Evolutionary conservation across 192 early-diverging fungal species (phyloP).

Genomic region (Neocallimastix lanati): DNA sequence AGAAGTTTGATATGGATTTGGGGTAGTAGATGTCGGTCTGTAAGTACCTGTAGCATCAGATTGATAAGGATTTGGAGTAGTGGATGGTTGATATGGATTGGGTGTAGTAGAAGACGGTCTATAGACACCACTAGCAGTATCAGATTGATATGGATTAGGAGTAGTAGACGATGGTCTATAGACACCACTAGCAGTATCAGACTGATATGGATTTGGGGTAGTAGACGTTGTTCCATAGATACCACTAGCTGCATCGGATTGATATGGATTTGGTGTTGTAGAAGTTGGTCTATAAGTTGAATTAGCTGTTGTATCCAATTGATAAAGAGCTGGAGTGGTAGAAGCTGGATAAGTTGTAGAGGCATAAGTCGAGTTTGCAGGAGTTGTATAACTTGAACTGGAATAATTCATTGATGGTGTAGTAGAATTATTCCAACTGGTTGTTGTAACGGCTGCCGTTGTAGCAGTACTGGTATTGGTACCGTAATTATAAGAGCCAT

Average conservation of each 20-base stretch:
- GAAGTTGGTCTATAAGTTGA: background rate
- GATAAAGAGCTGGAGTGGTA: too few relatives aligned
- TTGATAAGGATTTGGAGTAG: background rate
- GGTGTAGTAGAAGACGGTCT: background rate
- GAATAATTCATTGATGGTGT: background rate
- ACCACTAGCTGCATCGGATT: too few relatives aligned
- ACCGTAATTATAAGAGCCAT: background rate
- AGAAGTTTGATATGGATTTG: background rate
- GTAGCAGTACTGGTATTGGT: background rate
- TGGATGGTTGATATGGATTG: background rate
- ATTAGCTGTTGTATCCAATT: too few relatives aligned
- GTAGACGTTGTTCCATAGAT: background rate
- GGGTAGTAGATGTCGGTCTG: background rate
- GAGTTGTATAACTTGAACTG: background rate
- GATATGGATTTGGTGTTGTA: background rate
- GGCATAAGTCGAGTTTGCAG: background rate
- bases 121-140: background rate
- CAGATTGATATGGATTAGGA: background rate
- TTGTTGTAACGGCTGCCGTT: too few relatives aligned
- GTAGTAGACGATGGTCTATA: background rate
- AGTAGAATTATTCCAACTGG: background rate
- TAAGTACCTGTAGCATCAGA: background rate
- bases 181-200: background rate
- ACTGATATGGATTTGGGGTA: background rate
- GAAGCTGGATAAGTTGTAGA: background rate